Conservation (phyloP, 2,329 filamentous ascomycete genomes). For the Sclerotiophoma versabilis region DNA sequence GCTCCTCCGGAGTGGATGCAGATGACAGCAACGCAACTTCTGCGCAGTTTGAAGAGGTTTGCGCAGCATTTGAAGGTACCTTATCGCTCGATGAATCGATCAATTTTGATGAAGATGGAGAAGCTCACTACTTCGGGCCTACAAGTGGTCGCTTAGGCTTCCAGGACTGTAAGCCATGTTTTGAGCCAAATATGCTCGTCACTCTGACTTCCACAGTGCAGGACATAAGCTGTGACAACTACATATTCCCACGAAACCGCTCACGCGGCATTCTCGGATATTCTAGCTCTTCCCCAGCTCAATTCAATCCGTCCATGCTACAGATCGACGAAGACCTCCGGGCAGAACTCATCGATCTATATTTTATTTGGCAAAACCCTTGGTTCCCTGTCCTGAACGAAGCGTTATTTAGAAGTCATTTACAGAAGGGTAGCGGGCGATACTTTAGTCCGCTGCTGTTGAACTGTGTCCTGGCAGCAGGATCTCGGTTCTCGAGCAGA, state of each 20-base stretch:
- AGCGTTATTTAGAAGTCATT: conserved; percentile 44
- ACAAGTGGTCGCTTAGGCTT: conserved; percentile 49
- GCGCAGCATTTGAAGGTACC: conserved; percentile 33
- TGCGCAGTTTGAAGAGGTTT: conserved; percentile 13
- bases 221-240: background rate
- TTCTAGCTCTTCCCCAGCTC: background rate
- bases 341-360: conserved; percentile 44
- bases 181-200: background rate
- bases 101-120: conserved; percentile 47
- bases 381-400: conserved; percentile 50
- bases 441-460: background rate
- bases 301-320: background rate
- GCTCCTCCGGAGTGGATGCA: background rate
- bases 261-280: background rate
- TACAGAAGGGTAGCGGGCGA: background rate
- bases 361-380: conserved; percentile 50
- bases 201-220: background rate
- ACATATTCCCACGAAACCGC: background rate
- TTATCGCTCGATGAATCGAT: conserved; percentile 47
- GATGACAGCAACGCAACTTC: background rate
- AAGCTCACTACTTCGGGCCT: conserved; percentile 48
- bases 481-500: conserved; percentile 1
- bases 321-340: conserved; percentile 28
- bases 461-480: background rate
- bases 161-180: conserved; percentile 9